Evolutionary conservation across 345 rosid species (phyloP).

Genomic region (Salix suchowensis): DNA sequence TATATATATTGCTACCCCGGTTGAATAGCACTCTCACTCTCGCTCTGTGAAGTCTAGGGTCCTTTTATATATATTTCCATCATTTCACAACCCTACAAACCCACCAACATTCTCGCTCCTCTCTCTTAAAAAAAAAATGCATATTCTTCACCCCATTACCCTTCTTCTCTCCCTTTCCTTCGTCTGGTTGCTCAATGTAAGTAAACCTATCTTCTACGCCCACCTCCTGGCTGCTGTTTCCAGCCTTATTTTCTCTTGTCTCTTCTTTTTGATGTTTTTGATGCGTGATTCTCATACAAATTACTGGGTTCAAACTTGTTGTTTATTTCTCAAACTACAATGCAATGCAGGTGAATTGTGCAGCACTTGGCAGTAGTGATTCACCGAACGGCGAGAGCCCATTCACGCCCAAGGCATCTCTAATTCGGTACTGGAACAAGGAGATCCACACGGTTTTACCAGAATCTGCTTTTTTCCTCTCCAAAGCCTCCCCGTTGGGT

Average conservation of each 20-base stretch:
- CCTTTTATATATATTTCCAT: background rate
- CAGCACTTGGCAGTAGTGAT: background rate
- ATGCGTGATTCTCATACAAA: background rate
- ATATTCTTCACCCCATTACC: background rate
- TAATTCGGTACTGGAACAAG: slow-evolving; percentile 87
- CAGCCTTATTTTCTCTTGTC: background rate
- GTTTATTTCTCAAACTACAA: background rate
- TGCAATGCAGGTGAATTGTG: slow-evolving; percentile 23
- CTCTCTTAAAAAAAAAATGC: slow-evolving; percentile 1
- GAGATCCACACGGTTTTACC: slow-evolving; percentile 45
- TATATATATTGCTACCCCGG: background rate
- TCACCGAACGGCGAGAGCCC: slow-evolving; percentile 42
- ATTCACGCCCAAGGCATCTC: slow-evolving; percentile 64
- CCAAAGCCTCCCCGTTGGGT: slow-evolving; percentile 72
- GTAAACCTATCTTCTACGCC: background rate
- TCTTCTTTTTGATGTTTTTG: background rate
- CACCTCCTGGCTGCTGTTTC: background rate
- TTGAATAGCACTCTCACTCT: background rate
- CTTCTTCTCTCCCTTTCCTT: slow-evolving; percentile 4
- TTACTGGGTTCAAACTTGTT: background rate
- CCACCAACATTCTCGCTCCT: slow-evolving; percentile 12
- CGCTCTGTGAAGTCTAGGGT: background rate
- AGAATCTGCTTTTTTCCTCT: slow-evolving; percentile 53
- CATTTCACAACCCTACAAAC: slow-evolving; percentile 4
- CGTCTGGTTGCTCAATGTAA: slow-evolving; percentile 12